Percentiles rank a stretch among this genome's conserved stretches.
phyloP scores from a whole-genome alignment of 1,139 yeast genomes.

The Blastobotrys arbuscula region DNA sequence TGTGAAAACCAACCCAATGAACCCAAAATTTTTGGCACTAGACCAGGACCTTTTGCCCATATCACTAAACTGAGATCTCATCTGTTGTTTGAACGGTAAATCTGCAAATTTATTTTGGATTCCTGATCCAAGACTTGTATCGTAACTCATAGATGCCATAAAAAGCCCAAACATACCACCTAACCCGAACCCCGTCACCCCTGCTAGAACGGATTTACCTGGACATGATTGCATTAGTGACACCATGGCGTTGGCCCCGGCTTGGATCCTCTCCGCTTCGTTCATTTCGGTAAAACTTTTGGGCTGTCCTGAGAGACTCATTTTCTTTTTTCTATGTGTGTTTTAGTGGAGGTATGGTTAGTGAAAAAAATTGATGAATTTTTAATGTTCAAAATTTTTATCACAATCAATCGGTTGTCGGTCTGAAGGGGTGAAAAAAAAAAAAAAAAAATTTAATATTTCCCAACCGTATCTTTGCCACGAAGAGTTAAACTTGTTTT shows the following conservation, averaged over 20 bases:
- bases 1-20: slow-evolving; percentile 86
- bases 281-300: slow-evolving; percentile 57
- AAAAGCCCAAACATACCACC: slow-evolving; percentile 96
- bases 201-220: slow-evolving; percentile 86
- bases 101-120: slow-evolving; percentile 54
- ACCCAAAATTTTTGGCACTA: slow-evolving; percentile 92
- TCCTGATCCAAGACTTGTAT: slow-evolving; percentile 62
- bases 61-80: slow-evolving; percentile 84
- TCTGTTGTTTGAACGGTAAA: slow-evolving; percentile 86
- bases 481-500: too few relatives aligned
- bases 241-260: slow-evolving; percentile 82
- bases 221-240: slow-evolving; percentile 90
- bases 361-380: not conserved
- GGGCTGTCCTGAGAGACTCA: slow-evolving; percentile 1
- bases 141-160: slow-evolving; percentile 90
- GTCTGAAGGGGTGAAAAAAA: not conserved
- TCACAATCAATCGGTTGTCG: not conserved
- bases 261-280: slow-evolving; percentile 89
- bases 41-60: slow-evolving; percentile 85
- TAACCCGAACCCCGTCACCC: slow-evolving; percentile 88
- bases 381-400: not conserved
- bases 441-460: not conserved
- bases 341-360: not conserved
- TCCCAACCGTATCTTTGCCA: not conserved
- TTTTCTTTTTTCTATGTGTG: not conserved